Base-by-base conservation (phyloP, 805 yeast genomes). In the Hanseniaspora lachancei region DNA sequence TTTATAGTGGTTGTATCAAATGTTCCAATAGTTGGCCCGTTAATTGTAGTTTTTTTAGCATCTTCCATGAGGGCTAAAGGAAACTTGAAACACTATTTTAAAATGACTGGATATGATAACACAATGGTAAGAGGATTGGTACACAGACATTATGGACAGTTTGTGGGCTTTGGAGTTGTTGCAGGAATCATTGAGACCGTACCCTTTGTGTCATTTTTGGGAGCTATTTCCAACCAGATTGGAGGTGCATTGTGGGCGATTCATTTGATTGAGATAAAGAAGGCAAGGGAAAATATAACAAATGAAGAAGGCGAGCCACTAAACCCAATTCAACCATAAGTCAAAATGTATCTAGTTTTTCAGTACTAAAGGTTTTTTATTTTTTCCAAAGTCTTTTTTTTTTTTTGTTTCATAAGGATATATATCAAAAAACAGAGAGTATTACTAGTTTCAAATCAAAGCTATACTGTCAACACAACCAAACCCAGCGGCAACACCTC, bases 401-500 rank as follows among this genome's bases (percentile, higher is more conserved):
- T 32, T 32, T 32, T 7, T 32, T 32, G 3, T 29, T 3, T 7
- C 5, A 32, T 51, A 47, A 27, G 23, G 16, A 16, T 47, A 50
- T 48, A 55, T 24, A 35, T 27, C 29, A 3, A 27, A 27, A n/a
- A 27, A 27, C 29, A 4, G 8, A 27, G 8, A 5, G 5, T 27
- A 27, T 27, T 27, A 4, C 44, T 60, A 63, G 35, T 62, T 57
- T n/a, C 24, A 38, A 13, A 40, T 21, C 43, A 87, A 70, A 58
- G 81, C 79, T 39, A 89, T 75, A 64, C 89, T 85, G 68, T 93
- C 98, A 42, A 93, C 86, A 68, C 97, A 89, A 7, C 97, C 99
- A 70, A 86, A 91, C 1, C 99, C 99, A 16, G 98, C 98, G 23
- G 97, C 97, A 36, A 93, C 97, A 41, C 99, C 99, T 40, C 98